A percentile compares a stretch with the other conserved stretches of the same genome.
These are phyloP conservation scores for Penicillium lividum DNA, from an alignment of 495 filamentous ascomycete species.

Conservation along the genomic window DNA sequence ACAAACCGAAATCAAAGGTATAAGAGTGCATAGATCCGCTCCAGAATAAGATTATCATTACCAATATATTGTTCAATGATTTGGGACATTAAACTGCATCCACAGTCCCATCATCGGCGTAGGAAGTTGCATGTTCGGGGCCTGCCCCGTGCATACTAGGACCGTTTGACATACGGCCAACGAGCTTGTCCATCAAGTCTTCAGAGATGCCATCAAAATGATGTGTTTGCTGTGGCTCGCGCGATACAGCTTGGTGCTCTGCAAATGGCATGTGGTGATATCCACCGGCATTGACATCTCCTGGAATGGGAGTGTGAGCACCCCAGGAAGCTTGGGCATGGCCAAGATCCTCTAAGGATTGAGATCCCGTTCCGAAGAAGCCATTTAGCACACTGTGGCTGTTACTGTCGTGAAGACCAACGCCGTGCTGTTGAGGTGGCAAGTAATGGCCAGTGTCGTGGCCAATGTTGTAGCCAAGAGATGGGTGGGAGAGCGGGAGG, in stretches of 20 bases:
- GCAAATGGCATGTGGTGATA: slow-evolving; percentile 42
- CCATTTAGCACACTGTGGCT: slow-evolving; percentile 38
- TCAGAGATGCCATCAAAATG: slow-evolving; percentile 41
- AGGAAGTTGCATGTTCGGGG: slow-evolving; percentile 36
- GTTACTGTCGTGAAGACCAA: slow-evolving; percentile 40
- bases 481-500: slow-evolving; percentile 38
- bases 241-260: slow-evolving; percentile 39
- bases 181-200: slow-evolving; percentile 45
- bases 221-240: slow-evolving; percentile 38
- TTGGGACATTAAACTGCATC: slow-evolving; percentile 33
- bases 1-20: slow-evolving; percentile 18
- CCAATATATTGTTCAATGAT: slow-evolving; percentile 17
- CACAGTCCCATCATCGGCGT: slow-evolving; percentile 36
- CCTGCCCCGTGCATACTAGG: slow-evolving; percentile 43
- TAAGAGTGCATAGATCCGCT: slow-evolving; percentile 22
- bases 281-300: slow-evolving; percentile 33
- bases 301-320: slow-evolving; percentile 35
- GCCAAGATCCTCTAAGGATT: slow-evolving; percentile 42
- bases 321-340: slow-evolving; percentile 40
- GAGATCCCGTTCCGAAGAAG: slow-evolving; percentile 34
- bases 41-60: slow-evolving; percentile 34
- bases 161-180: slow-evolving; percentile 40
- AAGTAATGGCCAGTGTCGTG: slow-evolving; percentile 40
- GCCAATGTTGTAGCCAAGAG: slow-evolving; percentile 36
- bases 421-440: slow-evolving; percentile 33